Conservation (phyloP, 2,329 filamentous ascomycete species). For the Gnomoniopsis smithogilvyi region DNA sequence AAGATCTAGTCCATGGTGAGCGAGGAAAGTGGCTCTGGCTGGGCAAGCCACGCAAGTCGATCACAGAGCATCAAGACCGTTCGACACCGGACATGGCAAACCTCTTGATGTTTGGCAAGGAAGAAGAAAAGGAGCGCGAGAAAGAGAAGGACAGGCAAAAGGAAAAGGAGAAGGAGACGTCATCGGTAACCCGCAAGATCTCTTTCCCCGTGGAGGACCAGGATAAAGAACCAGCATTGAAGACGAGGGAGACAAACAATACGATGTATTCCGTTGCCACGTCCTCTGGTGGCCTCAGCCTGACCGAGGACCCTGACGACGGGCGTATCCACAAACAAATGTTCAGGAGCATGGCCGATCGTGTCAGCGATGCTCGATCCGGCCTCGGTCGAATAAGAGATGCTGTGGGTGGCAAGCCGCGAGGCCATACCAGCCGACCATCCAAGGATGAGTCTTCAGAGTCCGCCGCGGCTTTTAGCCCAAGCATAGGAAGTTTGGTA, state of each 20-base stretch:
- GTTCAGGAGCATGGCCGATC: conserved; percentile 76
- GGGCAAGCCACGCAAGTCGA: conserved; percentile 74
- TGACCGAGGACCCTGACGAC: conserved; percentile 47
- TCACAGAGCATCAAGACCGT: conserved; percentile 42
- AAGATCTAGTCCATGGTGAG: conserved; percentile 74
- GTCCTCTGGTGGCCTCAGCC: conserved; percentile 40
- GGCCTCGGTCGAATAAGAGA: conserved; percentile 85
- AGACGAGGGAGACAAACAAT: conserved; percentile 43
- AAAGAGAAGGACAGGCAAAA: conserved; percentile 10
- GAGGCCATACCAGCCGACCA: conserved; percentile 50
- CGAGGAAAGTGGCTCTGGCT: conserved; percentile 92
- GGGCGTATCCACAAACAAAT: conserved; percentile 61
- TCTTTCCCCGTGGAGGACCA: conserved; percentile 52
- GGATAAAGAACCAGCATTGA: conserved; percentile 29
- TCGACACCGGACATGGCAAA: conserved; percentile 42
- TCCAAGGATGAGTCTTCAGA: conserved; percentile 55
- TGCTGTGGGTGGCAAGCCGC: conserved; percentile 64
- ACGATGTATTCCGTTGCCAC: conserved; percentile 41
- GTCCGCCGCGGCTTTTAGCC: conserved; percentile 27
- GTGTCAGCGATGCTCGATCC: conserved; percentile 76
- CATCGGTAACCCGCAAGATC: conserved; percentile 33
- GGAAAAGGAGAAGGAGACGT: conserved; percentile 8
- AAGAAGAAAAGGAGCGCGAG: conserved; percentile 40
- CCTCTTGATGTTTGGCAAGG: conserved; percentile 50
- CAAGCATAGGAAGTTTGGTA: conserved; percentile 33